Percentiles rank a stretch among this genome's conserved stretches.
phyloP scores from a whole-genome alignment of 1,139 yeast genomes.

The Geotrichum aggregatum region DNA sequence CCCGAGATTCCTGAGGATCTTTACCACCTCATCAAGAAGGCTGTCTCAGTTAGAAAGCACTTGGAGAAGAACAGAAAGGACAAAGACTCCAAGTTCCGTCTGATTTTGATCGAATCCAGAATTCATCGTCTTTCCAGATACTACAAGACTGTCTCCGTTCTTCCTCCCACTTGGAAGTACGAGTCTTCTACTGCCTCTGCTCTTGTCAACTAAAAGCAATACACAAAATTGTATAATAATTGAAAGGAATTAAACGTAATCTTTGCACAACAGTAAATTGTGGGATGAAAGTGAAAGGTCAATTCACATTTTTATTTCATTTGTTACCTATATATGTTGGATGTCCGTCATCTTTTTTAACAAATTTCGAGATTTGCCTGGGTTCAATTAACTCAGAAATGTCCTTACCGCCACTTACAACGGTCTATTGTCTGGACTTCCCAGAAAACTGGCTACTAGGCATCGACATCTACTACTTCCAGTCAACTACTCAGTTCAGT shows the following conservation, averaged over 20 bases:
- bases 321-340: neutral
- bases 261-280: too few species aligned
- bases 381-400: too few species aligned
- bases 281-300: too few species aligned
- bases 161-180: constrained; percentile 99
- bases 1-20: constrained; percentile 99
- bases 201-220: constrained; percentile 72
- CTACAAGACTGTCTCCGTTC: constrained; percentile 98
- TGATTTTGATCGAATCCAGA: constrained; percentile 98
- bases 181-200: constrained; percentile 99
- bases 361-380: neutral
- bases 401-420: constrained; percentile 20
- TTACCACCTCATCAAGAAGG: constrained; percentile 98
- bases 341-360: too few species aligned
- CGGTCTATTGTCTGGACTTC: constrained; percentile 19
- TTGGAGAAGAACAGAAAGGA: constrained; percentile 99
- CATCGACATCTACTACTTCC: constrained; percentile 41
- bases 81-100: constrained; percentile 99
- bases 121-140: constrained; percentile 99
- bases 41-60: constrained; percentile 99
- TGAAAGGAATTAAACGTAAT: neutral
- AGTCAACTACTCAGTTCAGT: constrained; percentile 35
- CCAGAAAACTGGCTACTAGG: constrained; percentile 38
- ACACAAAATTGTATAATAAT: constrained; percentile 1
- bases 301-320: too few species aligned